Conservation (phyloP, 768 basidiomycete species). For the Tricholoma hemisulphureum region DNA sequence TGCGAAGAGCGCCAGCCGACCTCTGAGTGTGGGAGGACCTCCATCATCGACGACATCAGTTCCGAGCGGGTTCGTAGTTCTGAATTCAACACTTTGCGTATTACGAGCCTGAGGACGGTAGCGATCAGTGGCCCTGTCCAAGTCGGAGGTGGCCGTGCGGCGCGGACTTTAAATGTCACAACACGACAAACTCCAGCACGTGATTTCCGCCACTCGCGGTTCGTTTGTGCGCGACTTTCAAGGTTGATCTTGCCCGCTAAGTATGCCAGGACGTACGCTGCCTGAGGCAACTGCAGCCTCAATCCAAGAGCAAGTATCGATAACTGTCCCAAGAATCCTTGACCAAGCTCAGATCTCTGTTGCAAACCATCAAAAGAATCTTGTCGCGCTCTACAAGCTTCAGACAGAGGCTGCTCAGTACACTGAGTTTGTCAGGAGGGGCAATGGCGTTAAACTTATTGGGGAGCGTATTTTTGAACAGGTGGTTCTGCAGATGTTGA, state of each 20-base stretch:
- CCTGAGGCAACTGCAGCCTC: slow-evolving; percentile 6
- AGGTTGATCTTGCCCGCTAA: not conserved
- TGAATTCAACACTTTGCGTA: no score
- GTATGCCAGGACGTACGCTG: slow-evolving; percentile 21
- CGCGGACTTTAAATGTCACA: not conserved
- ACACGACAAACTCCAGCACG: not conserved
- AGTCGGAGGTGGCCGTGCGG: no score
- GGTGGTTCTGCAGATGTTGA: slow-evolving; percentile 57
- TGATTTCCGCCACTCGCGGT: not conserved
- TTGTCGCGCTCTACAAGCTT: slow-evolving; percentile 77
- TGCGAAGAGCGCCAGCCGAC: no score
- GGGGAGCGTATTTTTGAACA: slow-evolving; percentile 82
- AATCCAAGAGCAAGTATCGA: slow-evolving; percentile 8
- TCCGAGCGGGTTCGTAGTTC: no score
- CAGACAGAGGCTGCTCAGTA: slow-evolving; percentile 61
- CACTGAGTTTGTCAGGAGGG: slow-evolving; percentile 49
- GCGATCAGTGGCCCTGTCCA: no score
- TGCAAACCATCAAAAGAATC: slow-evolving; percentile 89
- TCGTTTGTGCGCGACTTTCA: not conserved
- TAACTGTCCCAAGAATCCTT: slow-evolving; percentile 60
- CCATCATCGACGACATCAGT: no score
- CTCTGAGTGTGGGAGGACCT: no score
- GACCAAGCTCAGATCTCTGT: slow-evolving; percentile 72
- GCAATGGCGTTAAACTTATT: slow-evolving; percentile 47
- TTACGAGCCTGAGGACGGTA: no score